Base-by-base conservation (phyloP, 2,329 filamentous ascomycete genomes). In the Beauveria rudraprayagi region DNA sequence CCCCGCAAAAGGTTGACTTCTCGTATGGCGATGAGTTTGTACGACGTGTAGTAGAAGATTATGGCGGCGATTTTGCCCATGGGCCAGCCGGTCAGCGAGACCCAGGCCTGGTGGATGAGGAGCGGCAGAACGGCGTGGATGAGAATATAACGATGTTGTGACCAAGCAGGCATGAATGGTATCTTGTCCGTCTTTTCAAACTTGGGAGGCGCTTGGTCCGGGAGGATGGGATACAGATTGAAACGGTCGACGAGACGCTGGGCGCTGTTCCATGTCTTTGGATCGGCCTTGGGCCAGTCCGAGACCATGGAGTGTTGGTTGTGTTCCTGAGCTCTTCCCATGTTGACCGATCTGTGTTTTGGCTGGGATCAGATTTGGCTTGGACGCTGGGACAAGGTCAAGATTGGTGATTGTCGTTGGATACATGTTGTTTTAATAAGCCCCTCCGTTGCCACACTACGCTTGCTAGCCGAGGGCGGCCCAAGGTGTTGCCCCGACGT, bases 361-460 rank as follows among this genome's bases (percentile, higher is more conserved):
- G 14, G 2, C 19, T 53, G 16, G 17, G 47, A 19, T 34, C 6
- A 5, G 34, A 19, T 37, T 37, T 11, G 34, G 34, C 14, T 37
- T 37, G 34, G 34, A 37, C 34, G 34, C 34, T 37, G 11, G 11
- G 10, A n/a, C 11, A 8, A 8, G 22, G 26, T 50, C 26, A 30
- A 50, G 8, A 7, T 40, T 1, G 5, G 34, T 17, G 5, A 40
- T 10, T 40, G 34, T 16, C 17, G 34, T 40, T 22, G 9, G 16
- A 10, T 46, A 46, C 17, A 10, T 24, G 7, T 34, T 53, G 26
- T 14, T 10, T 5, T n/a, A 3, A 9, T 22, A 41, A 7, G 3
- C 19, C 19, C 22, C 9, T 41, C 11, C 9, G 11, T 92, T 56
- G 87, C 79, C n/a, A 34, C 48, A 16, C 17, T 34, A 14, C 5